Base-by-base conservation (phyloP, 1,139 yeast species). In the Blastobotrys ciferrii region DNA sequence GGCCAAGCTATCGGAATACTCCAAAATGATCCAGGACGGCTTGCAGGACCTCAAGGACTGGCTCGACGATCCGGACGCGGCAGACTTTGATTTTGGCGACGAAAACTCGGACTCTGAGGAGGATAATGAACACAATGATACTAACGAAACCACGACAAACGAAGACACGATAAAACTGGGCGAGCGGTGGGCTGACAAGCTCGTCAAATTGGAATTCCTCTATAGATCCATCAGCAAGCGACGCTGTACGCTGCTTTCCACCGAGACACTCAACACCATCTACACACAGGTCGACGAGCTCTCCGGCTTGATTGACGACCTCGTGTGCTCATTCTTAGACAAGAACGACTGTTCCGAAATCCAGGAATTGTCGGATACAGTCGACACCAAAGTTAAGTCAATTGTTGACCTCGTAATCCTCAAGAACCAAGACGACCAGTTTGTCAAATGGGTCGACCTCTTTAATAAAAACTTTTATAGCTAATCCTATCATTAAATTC, bases 11-110 rank as follows among this genome's bases (percentile, higher is more conserved):
- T 67, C 63, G 42, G 69, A 67, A 49, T 69, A 68, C 42, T 62
- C 74, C 13, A 52, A 58, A 2, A 55, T 75, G 50, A 64, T 76
- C 17, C 76, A 73, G 19, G 80, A 76, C 55, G 80, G 79, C 2
- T 65, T 72, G 25, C 77, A 73, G 2, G 80, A 76, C 49, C 72
- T 76, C 53, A 74, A 61, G 19, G 77, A 71, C 51, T 76, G 79
- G 79, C 62, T 72, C 0, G 70, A 73, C 43, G 65, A 75, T 49
- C 80, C 80, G 2, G 28, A 23, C 9, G 37, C 25, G 2, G 51
- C 17, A 6, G 43, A 32, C 14, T 19, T 36, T 19, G 50, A 39
- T 23, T 39, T 49, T 1, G 70, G 68, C 36, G 70, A 64, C 4
- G 52, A 67, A 32, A 74, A 70, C 35, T 69, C 64, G 37, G 69